Conservation (phyloP, 352 stramenopile genomes). For the Elongisporangium anandrum region DNA sequence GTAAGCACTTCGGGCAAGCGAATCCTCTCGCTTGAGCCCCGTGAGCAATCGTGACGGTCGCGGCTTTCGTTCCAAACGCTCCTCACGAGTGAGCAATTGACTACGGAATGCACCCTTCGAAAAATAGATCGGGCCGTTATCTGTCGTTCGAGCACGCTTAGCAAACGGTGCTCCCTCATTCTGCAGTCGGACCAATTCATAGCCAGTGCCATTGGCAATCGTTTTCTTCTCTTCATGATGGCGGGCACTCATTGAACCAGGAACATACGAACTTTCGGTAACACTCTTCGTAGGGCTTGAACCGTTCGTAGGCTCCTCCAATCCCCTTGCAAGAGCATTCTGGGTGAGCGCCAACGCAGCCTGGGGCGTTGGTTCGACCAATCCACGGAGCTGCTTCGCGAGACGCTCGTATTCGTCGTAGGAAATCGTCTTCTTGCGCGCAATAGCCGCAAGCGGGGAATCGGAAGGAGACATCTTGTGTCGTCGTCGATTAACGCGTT, state of each 20-base stretch:
- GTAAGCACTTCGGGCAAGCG: slow-evolving; percentile 53
- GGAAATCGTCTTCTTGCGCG: slow-evolving; percentile 74
- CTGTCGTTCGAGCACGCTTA: slow-evolving; percentile 38
- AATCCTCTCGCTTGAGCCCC: slow-evolving; percentile 48
- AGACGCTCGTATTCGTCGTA: slow-evolving; percentile 74
- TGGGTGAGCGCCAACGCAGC: slow-evolving; percentile 54
- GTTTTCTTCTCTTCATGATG: slow-evolving; percentile 9
- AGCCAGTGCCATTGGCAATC: slow-evolving; percentile 19
- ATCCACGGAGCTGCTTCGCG: slow-evolving; percentile 51
- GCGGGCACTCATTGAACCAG: slow-evolving; percentile 24
- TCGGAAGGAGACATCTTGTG: slow-evolving; percentile 27
- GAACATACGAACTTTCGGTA: slow-evolving; percentile 29
- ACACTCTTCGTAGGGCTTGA: slow-evolving; percentile 14
- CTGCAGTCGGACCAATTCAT: slow-evolving; percentile 14
- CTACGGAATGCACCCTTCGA: slow-evolving; percentile 24
- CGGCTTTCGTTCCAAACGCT: slow-evolving; percentile 50
- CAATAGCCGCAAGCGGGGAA: slow-evolving; percentile 56
- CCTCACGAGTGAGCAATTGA: slow-evolving; percentile 38
- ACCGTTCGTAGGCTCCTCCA: slow-evolving; percentile 20
- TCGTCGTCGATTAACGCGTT: slow-evolving; percentile 9
- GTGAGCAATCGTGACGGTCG: slow-evolving; percentile 72
- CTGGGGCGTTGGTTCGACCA: slow-evolving; percentile 63
- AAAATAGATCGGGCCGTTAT: slow-evolving; percentile 36
- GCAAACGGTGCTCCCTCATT: slow-evolving; percentile 23
- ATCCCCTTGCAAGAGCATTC: slow-evolving; percentile 36